Conservation (phyloP, 495 filamentous ascomycete genomes). For the Cenococcum geophilum region DNA sequence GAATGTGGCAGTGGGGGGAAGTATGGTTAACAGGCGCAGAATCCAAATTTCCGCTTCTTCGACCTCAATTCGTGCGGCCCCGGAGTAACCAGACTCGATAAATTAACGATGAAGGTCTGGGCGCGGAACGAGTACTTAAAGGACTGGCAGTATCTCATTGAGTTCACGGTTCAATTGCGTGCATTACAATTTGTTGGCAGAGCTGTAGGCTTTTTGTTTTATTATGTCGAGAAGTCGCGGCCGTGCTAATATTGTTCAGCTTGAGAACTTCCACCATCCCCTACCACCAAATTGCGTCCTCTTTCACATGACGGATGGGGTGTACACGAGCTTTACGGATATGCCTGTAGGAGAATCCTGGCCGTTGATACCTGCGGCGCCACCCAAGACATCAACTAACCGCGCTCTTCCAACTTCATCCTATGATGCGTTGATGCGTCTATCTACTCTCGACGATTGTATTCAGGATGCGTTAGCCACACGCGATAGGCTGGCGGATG, state of each 20-base stretch:
- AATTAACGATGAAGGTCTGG: slow-evolving; percentile 71
- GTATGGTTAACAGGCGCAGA: slow-evolving; percentile 40
- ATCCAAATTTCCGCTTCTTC: slow-evolving; percentile 84
- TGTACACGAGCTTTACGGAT: slow-evolving; percentile 70
- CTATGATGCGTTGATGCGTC: slow-evolving; percentile 83
- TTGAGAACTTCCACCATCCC: slow-evolving; percentile 69
- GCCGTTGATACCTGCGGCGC: slow-evolving; percentile 32
- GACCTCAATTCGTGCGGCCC: slow-evolving; percentile 67
- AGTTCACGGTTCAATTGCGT: slow-evolving; percentile 62
- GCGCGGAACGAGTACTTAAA: slow-evolving; percentile 52
- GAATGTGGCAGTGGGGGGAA: neutral
- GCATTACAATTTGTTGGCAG: slow-evolving; percentile 76
- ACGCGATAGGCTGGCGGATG: slow-evolving; percentile 61
- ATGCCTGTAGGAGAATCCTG: slow-evolving; percentile 43
- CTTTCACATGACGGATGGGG: slow-evolving; percentile 81
- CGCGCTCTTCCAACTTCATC: slow-evolving; percentile 59
- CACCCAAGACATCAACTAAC: slow-evolving; percentile 42
- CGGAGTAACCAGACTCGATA: slow-evolving; percentile 55
- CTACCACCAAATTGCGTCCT: slow-evolving; percentile 79
- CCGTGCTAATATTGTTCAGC: slow-evolving; percentile 18
- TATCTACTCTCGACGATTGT: slow-evolving; percentile 85
- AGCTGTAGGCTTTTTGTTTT: slow-evolving; percentile 38
- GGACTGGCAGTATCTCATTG: slow-evolving; percentile 61
- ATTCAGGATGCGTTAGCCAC: slow-evolving; percentile 86
- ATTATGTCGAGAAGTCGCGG: neutral